phyloP scores from a whole-genome alignment of 148 eudicot genomes.

The Amaranthus cruentus region DNA sequence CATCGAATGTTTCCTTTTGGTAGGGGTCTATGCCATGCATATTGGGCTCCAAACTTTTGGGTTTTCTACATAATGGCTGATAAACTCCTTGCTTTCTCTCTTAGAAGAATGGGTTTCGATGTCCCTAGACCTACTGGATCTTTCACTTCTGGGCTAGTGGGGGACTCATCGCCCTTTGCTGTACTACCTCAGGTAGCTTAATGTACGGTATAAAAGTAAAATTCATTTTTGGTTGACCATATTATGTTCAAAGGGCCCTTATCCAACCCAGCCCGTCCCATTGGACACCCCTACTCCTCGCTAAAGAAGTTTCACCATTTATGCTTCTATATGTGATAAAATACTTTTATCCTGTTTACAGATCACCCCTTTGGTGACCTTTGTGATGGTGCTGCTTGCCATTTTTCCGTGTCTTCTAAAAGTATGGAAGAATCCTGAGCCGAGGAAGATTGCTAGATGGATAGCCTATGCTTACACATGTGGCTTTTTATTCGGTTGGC shows the following conservation, averaged over 20 bases:
- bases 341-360: slow-evolving; percentile 21
- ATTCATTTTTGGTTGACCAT: no score
- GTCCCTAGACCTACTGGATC: slow-evolving; percentile 74
- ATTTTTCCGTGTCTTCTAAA: slow-evolving; percentile 70
- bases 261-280: no score
- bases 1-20: slow-evolving; percentile 98
- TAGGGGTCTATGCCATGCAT: slow-evolving; percentile 99
- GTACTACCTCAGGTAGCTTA: slow-evolving; percentile 67
- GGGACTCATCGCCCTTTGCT: slow-evolving; percentile 93
- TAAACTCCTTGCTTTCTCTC: slow-evolving; percentile 58
- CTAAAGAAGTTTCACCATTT: neutral
- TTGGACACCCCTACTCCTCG: no score
- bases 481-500: slow-evolving; percentile 97
- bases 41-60: slow-evolving; percentile 99
- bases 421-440: slow-evolving; percentile 85
- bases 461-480: slow-evolving; percentile 90
- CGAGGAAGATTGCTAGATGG: slow-evolving; percentile 73
- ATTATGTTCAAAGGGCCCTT: no score
- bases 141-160: slow-evolving; percentile 93
- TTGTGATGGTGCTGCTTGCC: slow-evolving; percentile 65
- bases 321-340: neutral
- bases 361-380: slow-evolving; percentile 79
- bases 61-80: slow-evolving; percentile 81
- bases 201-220: neutral
- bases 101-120: slow-evolving; percentile 55